These are phyloP conservation scores for Colletotrichum nymphaeae DNA, from an alignment of 2,329 filamentous ascomycete species.

Conservation along the genomic window DNA sequence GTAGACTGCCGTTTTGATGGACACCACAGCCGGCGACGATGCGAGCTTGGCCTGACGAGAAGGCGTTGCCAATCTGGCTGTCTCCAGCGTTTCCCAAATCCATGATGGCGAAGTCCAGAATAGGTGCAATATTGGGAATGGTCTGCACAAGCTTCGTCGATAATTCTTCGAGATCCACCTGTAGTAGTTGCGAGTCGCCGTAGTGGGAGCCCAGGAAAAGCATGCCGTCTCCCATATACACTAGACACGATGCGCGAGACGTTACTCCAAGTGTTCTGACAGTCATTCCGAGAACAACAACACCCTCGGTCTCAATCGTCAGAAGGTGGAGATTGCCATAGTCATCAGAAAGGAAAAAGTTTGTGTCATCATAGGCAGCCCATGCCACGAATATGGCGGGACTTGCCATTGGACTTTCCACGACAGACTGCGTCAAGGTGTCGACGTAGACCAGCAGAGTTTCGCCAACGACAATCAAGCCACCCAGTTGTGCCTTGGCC, in stretches of 20 bases:
- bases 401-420: conserved; percentile 74
- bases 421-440: conserved; percentile 75
- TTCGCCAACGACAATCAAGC: conserved; percentile 81
- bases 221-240: conserved; percentile 79
- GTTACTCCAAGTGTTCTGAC: conserved; percentile 73
- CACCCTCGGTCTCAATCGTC: conserved; percentile 75
- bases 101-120: conserved; percentile 95
- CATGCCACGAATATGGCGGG: conserved; percentile 92
- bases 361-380: conserved; percentile 83
- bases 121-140: conserved; percentile 86
- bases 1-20: conserved; percentile 86
- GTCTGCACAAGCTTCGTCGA: conserved; percentile 77
- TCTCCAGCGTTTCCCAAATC: conserved; percentile 91
- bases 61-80: conserved; percentile 81
- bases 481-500: conserved; percentile 71
- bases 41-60: conserved; percentile 92
- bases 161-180: conserved; percentile 56
- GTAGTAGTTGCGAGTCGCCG: conserved; percentile 88
- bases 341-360: conserved; percentile 92
- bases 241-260: conserved; percentile 80
- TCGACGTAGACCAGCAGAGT: conserved; percentile 89
- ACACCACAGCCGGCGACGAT: conserved; percentile 94
- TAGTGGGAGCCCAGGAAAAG: conserved; percentile 93
- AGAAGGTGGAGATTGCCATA: conserved; percentile 89
- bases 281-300: conserved; percentile 78